Percentiles rank a stretch among this genome's conserved stretches.
phyloP scores from a whole-genome alignment of 495 filamentous ascomycete species.

The Paragyromitra xinjiangensis region DNA sequence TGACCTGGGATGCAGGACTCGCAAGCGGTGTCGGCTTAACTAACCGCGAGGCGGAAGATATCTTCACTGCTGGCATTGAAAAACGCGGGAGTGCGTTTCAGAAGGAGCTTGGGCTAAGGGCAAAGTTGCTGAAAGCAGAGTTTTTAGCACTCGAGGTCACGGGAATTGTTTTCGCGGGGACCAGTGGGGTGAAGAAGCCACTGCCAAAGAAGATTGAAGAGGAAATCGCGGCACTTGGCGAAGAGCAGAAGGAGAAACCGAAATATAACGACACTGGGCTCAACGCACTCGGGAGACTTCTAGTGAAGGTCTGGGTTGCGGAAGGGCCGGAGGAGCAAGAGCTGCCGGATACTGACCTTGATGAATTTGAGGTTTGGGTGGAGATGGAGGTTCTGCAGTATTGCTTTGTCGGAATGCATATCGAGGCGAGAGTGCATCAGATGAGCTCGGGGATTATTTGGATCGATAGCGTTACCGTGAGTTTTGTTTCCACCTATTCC shows the following conservation, averaged over 20 bases:
- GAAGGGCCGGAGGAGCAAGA: constrained; percentile 53
- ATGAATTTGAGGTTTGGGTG: constrained; percentile 70
- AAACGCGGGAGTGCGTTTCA: constrained; percentile 61
- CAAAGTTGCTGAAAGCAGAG: constrained; percentile 58
- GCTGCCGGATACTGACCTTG: constrained; percentile 41
- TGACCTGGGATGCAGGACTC: constrained; percentile 46
- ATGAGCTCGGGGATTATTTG: constrained; percentile 69
- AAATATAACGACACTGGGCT: constrained; percentile 38
- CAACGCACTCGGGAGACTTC: constrained; percentile 62
- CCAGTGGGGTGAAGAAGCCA: constrained; percentile 59
- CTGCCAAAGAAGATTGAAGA: constrained; percentile 34
- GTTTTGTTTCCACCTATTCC: background rate
- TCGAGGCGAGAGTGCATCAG: constrained; percentile 70
- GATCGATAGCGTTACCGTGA: constrained; percentile 60
- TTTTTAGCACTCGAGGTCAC: constrained; percentile 69
- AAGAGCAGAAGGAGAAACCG: background rate
- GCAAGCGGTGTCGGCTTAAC: constrained; percentile 57
- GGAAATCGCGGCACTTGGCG: constrained; percentile 16
- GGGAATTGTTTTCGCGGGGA: constrained; percentile 58
- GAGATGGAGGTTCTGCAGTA: constrained; percentile 71
- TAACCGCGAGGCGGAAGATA: constrained; percentile 60
- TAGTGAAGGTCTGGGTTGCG: constrained; percentile 58
- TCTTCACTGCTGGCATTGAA: constrained; percentile 62
- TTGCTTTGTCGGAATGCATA: constrained; percentile 79
- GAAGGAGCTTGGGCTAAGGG: constrained; percentile 28